Evolutionary conservation across 768 basidiomycete species (phyloP).

Genomic region (Mycena floridula): DNA sequence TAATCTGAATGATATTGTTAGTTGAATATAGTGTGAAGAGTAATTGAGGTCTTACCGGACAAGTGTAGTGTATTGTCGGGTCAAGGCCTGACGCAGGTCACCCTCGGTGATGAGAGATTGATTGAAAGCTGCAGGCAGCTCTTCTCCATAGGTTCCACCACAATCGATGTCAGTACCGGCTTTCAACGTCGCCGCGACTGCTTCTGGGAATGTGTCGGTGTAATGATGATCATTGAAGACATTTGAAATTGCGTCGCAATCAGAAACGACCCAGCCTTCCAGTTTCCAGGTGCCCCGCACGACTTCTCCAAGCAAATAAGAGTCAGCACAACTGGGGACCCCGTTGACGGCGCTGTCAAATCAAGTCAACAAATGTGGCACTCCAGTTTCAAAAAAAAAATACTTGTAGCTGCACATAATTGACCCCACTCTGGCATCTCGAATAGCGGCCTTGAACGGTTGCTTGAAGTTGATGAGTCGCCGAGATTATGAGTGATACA

Average conservation of each 20-base stretch:
- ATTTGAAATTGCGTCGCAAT: slow-evolving; percentile 50
- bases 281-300: slow-evolving; percentile 48
- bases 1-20: slow-evolving; percentile 5
- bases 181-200: slow-evolving; percentile 42
- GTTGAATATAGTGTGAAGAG: neutral
- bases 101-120: slow-evolving; percentile 38
- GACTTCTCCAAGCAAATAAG: slow-evolving; percentile 45
- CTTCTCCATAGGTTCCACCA: slow-evolving; percentile 37
- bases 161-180: slow-evolving; percentile 54
- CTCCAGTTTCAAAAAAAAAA: too few relatives aligned
- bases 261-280: slow-evolving; percentile 48
- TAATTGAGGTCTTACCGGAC: slow-evolving; percentile 32
- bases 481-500: too few relatives aligned
- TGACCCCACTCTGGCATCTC: slow-evolving; percentile 54
- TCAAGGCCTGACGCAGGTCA: slow-evolving; percentile 36
- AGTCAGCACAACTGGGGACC: slow-evolving; percentile 47
- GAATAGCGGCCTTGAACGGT: slow-evolving; percentile 52
- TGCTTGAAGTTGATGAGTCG: too few relatives aligned
- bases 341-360: slow-evolving; percentile 57
- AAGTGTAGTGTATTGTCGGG: slow-evolving; percentile 46
- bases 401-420: slow-evolving; percentile 63
- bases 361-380: too few relatives aligned
- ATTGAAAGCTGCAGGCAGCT: slow-evolving; percentile 42
- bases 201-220: slow-evolving; percentile 35
- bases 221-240: slow-evolving; percentile 47